Conservation (phyloP, 345 rosid genomes). For the Sisymbrium irio region DNA sequence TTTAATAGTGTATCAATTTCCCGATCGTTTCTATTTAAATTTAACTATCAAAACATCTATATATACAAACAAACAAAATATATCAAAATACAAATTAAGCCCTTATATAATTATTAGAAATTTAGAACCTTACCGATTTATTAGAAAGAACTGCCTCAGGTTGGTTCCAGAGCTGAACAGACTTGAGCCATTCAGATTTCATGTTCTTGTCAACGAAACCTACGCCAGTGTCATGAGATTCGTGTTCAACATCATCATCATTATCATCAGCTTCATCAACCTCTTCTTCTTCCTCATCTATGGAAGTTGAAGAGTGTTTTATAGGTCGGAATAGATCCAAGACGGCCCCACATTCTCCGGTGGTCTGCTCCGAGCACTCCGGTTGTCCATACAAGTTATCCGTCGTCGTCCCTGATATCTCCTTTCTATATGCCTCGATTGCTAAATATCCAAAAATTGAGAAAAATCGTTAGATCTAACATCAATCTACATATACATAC, state of each 20-base stretch:
- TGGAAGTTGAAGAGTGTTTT: slow-evolving; percentile 41
- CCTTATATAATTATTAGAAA: too few relatives aligned
- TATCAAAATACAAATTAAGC: slow-evolving; percentile 2
- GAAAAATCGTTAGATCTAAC: background rate
- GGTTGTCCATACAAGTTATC: slow-evolving; percentile 56
- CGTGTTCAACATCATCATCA: slow-evolving; percentile 32
- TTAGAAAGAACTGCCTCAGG: slow-evolving; percentile 21
- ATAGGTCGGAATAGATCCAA: slow-evolving; percentile 82
- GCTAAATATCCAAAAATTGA: slow-evolving; percentile 47
- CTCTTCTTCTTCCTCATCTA: slow-evolving; percentile 39
- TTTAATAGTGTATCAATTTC: too few relatives aligned
- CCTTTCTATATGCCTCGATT: slow-evolving; percentile 67
- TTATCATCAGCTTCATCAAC: background rate
- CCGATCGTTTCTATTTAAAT: background rate
- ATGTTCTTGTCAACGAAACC: slow-evolving; percentile 45
- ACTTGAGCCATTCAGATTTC: slow-evolving; percentile 97
- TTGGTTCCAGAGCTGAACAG: slow-evolving; percentile 92
- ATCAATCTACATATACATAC: background rate
- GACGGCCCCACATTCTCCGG: slow-evolving; percentile 57
- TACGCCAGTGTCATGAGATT: slow-evolving; percentile 34
- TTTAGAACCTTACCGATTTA: slow-evolving; percentile 13
- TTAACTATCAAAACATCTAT: background rate
- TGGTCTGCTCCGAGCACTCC: slow-evolving; percentile 85
- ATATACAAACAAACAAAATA: background rate
- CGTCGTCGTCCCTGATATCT: slow-evolving; percentile 60